Conservation (phyloP, 208 protist species). For the Leishmania guyanensis region DNA sequence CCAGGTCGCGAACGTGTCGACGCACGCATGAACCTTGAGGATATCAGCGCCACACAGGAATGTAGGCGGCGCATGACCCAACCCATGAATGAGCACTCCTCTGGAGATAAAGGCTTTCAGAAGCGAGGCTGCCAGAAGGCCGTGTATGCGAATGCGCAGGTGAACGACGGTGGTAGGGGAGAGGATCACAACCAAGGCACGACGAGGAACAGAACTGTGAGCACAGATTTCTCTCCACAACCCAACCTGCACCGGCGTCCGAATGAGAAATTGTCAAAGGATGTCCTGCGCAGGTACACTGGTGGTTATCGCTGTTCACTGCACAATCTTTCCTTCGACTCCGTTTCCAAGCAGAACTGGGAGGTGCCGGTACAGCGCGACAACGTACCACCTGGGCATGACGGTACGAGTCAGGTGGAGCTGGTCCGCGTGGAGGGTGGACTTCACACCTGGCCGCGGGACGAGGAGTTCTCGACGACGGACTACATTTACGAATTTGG, state of each 20-base stretch:
- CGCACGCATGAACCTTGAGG: background rate
- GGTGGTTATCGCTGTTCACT: too few species aligned
- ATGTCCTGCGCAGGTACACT: background rate
- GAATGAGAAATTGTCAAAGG: background rate
- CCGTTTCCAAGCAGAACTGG: background rate
- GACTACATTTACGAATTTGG: slow-evolving; percentile 72
- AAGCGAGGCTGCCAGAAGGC: background rate
- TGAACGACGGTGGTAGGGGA: background rate
- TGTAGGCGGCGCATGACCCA: background rate
- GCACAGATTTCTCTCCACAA: background rate
- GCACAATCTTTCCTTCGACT: too few species aligned
- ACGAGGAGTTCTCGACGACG: slow-evolving; percentile 64
- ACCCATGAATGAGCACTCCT: background rate
- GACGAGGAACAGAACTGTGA: background rate
- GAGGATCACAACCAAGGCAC: background rate
- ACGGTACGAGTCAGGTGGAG: slow-evolving; percentile 43
- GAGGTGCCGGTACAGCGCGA: too few species aligned
- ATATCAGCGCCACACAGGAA: background rate
- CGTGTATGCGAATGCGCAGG: background rate
- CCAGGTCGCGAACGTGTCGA: background rate
- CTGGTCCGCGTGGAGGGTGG: slow-evolving; percentile 49
- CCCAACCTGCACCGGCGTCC: background rate
- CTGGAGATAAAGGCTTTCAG: background rate
- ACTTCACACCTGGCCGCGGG: slow-evolving; percentile 54
- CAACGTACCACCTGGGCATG: background rate